Percentiles rank a stretch among this genome's conserved stretches.
phyloP scores from a whole-genome alignment of 1,139 yeast species.

The Candida tetrigidarum region DNA sequence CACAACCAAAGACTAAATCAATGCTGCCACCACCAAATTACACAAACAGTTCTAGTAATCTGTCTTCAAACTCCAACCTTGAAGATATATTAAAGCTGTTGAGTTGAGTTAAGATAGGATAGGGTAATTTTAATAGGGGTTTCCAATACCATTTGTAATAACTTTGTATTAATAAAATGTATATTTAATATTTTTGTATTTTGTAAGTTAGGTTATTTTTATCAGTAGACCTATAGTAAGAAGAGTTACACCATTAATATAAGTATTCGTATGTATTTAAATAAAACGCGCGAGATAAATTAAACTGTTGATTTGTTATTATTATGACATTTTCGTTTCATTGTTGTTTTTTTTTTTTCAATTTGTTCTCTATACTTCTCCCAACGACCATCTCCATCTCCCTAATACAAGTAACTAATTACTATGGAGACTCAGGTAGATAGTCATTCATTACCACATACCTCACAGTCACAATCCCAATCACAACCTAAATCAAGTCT shows the following conservation, averaged over 20 bases:
- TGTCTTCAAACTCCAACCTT: neutral
- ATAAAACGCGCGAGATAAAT: too few species aligned
- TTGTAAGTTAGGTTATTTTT: too few species aligned
- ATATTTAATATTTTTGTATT: neutral
- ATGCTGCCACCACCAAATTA: neutral
- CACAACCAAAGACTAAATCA: neutral
- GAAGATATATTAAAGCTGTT: neutral
- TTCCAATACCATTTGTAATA: neutral
- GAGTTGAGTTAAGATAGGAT: neutral
- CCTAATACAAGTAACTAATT: neutral
- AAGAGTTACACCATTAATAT: too few species aligned
- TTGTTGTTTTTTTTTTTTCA: neutral
- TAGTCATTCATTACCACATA: neutral
- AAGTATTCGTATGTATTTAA: too few species aligned
- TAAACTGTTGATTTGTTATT: too few species aligned
- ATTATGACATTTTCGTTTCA: too few species aligned
- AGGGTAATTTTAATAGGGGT: neutral
- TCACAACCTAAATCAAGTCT: constrained; percentile 1
- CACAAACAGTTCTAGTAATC: neutral
- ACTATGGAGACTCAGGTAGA: constrained; percentile 4
- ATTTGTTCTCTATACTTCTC: neutral
- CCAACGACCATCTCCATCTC: neutral
- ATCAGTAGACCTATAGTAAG: too few species aligned
- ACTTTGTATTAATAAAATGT: constrained; percentile 1
- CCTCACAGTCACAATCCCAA: too few species aligned